A percentile compares a stretch with the other conserved stretches of the same genome.
Evolutionary conservation across 202 grass and related monocot genomes (phyloP).

Genomic region (Panicum hallii): DNA sequence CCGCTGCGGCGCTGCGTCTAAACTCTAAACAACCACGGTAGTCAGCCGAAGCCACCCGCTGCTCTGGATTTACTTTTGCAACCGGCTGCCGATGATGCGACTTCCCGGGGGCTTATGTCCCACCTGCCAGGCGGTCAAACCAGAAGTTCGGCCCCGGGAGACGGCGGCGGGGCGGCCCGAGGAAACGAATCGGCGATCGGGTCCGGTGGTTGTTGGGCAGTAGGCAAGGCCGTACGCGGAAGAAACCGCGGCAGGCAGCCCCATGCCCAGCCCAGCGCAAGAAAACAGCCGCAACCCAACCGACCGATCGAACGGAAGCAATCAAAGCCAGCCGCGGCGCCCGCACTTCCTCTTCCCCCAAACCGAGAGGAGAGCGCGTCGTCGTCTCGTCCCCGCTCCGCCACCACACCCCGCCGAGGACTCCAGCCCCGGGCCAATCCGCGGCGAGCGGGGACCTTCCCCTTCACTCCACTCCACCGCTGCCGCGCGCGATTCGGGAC

Average conservation of each 20-base stretch:
- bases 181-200: neutral
- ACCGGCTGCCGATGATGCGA: no score
- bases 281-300: neutral
- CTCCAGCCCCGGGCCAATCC: neutral
- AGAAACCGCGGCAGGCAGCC: conserved; percentile 51
- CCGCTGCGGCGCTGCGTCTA: no score
- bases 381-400: neutral
- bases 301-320: neutral
- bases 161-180: neutral
- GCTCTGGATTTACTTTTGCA: no score
- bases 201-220: neutral
- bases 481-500: neutral
- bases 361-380: neutral
- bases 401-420: neutral
- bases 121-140: neutral
- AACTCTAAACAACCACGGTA: no score
- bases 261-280: no score
- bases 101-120: no score
- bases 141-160: neutral
- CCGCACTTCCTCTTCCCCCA: no score
- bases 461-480: neutral
- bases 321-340: conserved; percentile 25
- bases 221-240: conserved; percentile 36
- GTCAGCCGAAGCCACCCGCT: no score
- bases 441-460: neutral